phyloP scores from a whole-genome alignment of 805 yeast species.

The Saturnispora saitoi region DNA sequence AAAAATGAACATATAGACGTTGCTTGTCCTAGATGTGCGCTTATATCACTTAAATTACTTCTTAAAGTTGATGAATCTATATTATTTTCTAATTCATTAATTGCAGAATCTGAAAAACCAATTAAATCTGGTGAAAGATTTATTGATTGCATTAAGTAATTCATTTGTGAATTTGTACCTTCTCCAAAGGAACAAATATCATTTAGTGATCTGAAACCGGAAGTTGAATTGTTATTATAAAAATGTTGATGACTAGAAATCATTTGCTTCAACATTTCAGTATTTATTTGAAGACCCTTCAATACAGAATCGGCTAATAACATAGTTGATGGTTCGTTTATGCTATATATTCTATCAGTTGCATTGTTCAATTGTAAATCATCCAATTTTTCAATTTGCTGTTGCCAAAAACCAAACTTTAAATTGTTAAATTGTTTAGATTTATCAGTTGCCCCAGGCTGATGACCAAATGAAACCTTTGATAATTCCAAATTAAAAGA shows the following conservation, averaged over 20 bases:
- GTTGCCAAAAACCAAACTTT: slow-evolving; percentile 71
- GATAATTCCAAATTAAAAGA: slow-evolving; percentile 57
- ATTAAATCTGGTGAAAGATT: slow-evolving; percentile 48
- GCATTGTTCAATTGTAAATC: slow-evolving; percentile 16
- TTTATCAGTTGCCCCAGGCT: slow-evolving; percentile 27
- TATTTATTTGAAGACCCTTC: slow-evolving; percentile 42
- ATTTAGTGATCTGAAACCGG: slow-evolving; percentile 35
- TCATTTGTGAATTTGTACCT: slow-evolving; percentile 66
- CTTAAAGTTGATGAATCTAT: slow-evolving; percentile 22
- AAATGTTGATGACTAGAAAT: slow-evolving; percentile 51
- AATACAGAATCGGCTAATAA: slow-evolving; percentile 46
- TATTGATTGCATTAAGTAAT: slow-evolving; percentile 55
- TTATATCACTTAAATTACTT: slow-evolving; percentile 43
- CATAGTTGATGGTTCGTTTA: slow-evolving; percentile 53
- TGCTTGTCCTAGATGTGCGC: slow-evolving; percentile 81
- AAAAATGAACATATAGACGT: slow-evolving; percentile 60
- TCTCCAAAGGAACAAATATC: slow-evolving; percentile 72
- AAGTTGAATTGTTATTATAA: slow-evolving; percentile 38
- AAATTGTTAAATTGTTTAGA: slow-evolving; percentile 35
- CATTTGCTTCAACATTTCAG: slow-evolving; percentile 48
- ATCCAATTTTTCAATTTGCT: slow-evolving; percentile 42
- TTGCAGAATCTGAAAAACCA: slow-evolving; percentile 37
- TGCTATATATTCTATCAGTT: slow-evolving; percentile 28
- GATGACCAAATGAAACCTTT: slow-evolving; percentile 22
- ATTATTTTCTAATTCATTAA: slow-evolving; percentile 39